These are phyloP conservation scores for Hanseniaspora occidentalis DNA, from an alignment of 805 yeast species.

Conservation along the genomic window DNA sequence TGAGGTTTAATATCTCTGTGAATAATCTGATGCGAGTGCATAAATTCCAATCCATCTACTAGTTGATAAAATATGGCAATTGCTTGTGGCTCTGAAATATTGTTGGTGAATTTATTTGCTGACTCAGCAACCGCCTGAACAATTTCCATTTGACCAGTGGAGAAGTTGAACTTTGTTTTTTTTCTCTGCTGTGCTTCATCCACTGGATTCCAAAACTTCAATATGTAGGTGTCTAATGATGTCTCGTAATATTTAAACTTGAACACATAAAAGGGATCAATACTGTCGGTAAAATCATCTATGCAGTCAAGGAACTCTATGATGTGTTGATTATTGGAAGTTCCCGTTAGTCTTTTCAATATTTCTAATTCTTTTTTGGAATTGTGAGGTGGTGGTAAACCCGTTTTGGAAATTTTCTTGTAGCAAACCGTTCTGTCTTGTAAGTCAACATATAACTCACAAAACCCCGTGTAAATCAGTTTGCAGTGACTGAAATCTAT, in stretches of 20 bases:
- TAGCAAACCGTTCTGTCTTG: neutral
- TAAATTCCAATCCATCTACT: constrained; percentile 62
- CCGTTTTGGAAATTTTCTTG: neutral
- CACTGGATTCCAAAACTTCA: constrained; percentile 5
- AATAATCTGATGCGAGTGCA: constrained; percentile 80
- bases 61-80: constrained; percentile 54
- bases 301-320: constrained; percentile 12
- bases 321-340: constrained; percentile 5
- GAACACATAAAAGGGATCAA: constrained; percentile 8
- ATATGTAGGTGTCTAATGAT: constrained; percentile 7
- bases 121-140: neutral
- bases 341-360: neutral
- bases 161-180: neutral
- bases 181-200: neutral
- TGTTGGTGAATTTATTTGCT: constrained; percentile 9
- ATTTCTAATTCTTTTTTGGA: constrained; percentile 1
- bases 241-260: constrained; percentile 7
- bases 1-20: constrained; percentile 93
- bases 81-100: constrained; percentile 11
- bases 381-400: constrained; percentile 3
- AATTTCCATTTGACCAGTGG: neutral
- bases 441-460: neutral
- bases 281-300: constrained; percentile 11
- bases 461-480: neutral
- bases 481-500: neutral